Evolutionary conservation across 2,329 filamentous ascomycete genomes (phyloP).

Genomic region (Aureobasidium mangrovei): DNA sequence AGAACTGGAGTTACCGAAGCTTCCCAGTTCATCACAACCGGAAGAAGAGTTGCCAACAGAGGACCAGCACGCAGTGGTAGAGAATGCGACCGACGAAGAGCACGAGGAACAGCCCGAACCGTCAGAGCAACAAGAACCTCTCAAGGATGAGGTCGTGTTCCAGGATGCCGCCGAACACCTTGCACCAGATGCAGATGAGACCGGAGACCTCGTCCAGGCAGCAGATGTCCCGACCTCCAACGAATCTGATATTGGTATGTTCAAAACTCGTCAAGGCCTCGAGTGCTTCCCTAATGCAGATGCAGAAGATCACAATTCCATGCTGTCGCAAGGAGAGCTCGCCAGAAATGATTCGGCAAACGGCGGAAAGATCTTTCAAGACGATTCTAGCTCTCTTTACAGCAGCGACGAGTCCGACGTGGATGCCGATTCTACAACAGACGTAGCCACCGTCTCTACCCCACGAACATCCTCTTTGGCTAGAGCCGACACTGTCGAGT

Average conservation of each 20-base stretch:
- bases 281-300: neutral
- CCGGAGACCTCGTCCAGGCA: neutral
- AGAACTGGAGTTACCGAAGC: no score
- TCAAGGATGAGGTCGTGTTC: neutral
- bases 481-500: slow-evolving; percentile 7
- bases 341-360: slow-evolving; percentile 8
- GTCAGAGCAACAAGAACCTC: neutral
- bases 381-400: slow-evolving; percentile 6
- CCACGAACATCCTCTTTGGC: slow-evolving; percentile 6
- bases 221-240: neutral
- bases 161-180: slow-evolving; percentile 3
- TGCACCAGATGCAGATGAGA: neutral
- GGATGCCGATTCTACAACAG: slow-evolving; percentile 1
- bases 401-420: slow-evolving; percentile 1
- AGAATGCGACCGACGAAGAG: neutral
- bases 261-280: neutral
- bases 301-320: neutral
- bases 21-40: neutral
- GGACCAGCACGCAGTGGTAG: neutral
- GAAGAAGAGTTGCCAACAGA: neutral
- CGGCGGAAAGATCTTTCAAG: slow-evolving; percentile 6
- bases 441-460: slow-evolving; percentile 8
- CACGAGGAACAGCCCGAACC: neutral
- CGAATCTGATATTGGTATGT: neutral
- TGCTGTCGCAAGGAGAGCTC: neutral